Conservation (phyloP, 2,329 filamentous ascomycete species). For the Fusarium heterosporum region DNA sequence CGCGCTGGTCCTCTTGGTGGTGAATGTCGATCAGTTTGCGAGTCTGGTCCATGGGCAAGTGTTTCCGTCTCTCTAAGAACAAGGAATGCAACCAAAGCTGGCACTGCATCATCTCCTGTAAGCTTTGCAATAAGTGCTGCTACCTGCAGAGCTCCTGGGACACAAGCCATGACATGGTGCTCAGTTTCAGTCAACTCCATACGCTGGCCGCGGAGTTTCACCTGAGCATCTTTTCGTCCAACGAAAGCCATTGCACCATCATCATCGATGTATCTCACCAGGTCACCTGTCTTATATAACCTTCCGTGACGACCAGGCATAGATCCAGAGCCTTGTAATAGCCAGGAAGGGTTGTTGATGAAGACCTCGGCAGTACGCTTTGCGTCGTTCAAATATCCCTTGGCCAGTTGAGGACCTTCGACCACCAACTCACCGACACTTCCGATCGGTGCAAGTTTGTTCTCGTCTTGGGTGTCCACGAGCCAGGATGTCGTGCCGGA, state of each 20-base stretch:
- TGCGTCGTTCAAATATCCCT: constrained; percentile 42
- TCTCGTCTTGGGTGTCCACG: constrained; percentile 36
- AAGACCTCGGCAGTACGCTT: constrained; percentile 45
- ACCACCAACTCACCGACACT: constrained; percentile 46
- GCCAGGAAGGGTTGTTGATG: constrained; percentile 47
- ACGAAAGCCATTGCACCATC: constrained; percentile 56
- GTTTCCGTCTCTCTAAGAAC: neutral
- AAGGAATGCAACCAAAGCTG: neutral
- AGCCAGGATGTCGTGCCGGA: constrained; percentile 38
- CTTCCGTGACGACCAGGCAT: constrained; percentile 11
- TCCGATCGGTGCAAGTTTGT: constrained; percentile 40
- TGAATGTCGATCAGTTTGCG: neutral
- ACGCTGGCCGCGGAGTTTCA: constrained; percentile 67
- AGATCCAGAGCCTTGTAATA: constrained; percentile 27
- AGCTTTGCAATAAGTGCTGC: neutral
- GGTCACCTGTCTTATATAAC: constrained; percentile 40
- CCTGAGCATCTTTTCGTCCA: constrained; percentile 65
- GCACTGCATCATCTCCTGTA: neutral
- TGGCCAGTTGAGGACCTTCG: constrained; percentile 43
- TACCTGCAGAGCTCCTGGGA: neutral
- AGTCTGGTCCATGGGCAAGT: neutral
- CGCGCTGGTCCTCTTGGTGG: neutral
- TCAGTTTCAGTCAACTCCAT: constrained; percentile 55
- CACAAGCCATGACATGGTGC: constrained; percentile 3
- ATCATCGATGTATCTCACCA: constrained; percentile 40